Evolutionary conservation across 2,329 filamentous ascomycete species (phyloP).

Genomic region (Pestalotiopsis fici): DNA sequence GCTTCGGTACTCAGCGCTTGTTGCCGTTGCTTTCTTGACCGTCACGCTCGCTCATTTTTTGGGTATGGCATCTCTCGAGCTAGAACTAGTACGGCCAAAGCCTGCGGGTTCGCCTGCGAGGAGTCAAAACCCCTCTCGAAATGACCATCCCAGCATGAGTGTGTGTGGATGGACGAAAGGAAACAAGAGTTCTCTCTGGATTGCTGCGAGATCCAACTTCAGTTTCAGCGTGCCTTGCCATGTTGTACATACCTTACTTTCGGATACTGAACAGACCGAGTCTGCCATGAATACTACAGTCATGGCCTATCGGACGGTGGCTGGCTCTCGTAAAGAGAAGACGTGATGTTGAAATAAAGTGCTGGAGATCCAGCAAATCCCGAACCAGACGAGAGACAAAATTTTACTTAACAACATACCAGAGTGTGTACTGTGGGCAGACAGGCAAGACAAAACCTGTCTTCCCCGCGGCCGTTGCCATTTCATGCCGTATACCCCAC

Average conservation of each 20-base stretch:
- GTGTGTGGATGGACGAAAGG: not conserved
- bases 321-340: too few species aligned
- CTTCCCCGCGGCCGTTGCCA: not conserved
- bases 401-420: not conserved
- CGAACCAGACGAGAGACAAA: not conserved
- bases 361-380: too few species aligned
- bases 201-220: too few species aligned
- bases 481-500: conserved; percentile 2
- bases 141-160: not conserved
- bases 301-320: too few species aligned
- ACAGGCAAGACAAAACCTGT: not conserved
- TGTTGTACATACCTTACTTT: too few species aligned
- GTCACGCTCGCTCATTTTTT: not conserved
- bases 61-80: not conserved
- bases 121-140: not conserved
- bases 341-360: too few species aligned
- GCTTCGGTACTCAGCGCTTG: not conserved
- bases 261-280: too few species aligned
- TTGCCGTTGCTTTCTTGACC: not conserved
- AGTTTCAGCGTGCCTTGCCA: too few species aligned
- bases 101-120: not conserved
- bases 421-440: too few species aligned
- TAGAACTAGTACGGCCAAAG: not conserved
- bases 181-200: not conserved
- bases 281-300: too few species aligned